Percentiles rank a stretch among this genome's conserved stretches.
These are phyloP conservation scores for Metarhizium robertsii DNA, from an alignment of 2,329 filamentous ascomycete genomes.

Conservation along the genomic window DNA sequence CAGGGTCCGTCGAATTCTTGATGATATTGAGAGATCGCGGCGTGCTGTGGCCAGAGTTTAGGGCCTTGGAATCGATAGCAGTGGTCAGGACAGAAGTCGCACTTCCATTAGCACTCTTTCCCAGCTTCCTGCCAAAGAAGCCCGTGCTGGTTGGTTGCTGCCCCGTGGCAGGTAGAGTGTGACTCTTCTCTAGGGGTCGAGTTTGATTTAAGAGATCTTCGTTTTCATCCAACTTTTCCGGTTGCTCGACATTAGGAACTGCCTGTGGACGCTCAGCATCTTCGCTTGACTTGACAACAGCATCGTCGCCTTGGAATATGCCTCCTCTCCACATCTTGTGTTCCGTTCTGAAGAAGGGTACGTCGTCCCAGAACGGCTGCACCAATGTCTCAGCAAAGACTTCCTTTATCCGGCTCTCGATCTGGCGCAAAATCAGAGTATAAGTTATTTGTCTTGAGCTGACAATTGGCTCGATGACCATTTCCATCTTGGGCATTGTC, in stretches of 20 bases:
- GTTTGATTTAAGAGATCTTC: slow-evolving; percentile 29
- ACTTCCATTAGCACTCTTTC: slow-evolving; percentile 23
- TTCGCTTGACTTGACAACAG: slow-evolving; percentile 26
- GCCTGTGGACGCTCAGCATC: slow-evolving; percentile 19
- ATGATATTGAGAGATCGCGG: slow-evolving; percentile 24
- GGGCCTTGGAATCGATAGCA: slow-evolving; percentile 36
- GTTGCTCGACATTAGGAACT: slow-evolving; percentile 38
- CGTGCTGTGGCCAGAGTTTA: slow-evolving; percentile 22
- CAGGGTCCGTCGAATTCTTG: slow-evolving; percentile 47
- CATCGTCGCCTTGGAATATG: slow-evolving; percentile 57
- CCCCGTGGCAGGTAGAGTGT: slow-evolving; percentile 38
- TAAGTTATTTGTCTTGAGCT: slow-evolving; percentile 94
- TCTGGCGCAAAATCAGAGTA: slow-evolving; percentile 80
- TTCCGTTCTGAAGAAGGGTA: slow-evolving; percentile 78
- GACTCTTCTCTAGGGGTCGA: slow-evolving; percentile 45
- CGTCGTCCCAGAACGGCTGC: slow-evolving; percentile 90
- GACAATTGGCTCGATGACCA: slow-evolving; percentile 92
- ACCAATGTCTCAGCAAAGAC: slow-evolving; percentile 89
- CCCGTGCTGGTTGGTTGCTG: slow-evolving; percentile 24
- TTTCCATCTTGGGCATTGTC: slow-evolving; percentile 85
- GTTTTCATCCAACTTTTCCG: slow-evolving; percentile 38
- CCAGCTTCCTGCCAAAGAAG: slow-evolving; percentile 41
- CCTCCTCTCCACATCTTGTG: slow-evolving; percentile 75
- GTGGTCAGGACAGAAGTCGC: slow-evolving; percentile 34
- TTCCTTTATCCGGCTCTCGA: slow-evolving; percentile 90